These are phyloP conservation scores for Candida lessepsii DNA, from an alignment of 805 yeast species.

Conservation along the genomic window DNA sequence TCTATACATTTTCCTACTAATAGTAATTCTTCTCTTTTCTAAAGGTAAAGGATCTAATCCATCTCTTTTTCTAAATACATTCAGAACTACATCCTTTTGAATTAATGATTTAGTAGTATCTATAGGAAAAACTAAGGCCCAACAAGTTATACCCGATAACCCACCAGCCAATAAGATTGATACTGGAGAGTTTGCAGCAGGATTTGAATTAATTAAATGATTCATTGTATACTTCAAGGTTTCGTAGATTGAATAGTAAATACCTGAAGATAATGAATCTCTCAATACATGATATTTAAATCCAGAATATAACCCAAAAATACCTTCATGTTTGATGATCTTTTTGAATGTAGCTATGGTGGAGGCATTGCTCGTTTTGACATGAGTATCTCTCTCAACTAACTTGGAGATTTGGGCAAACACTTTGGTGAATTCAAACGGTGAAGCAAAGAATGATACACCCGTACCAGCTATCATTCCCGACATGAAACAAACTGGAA, in stretches of 20 bases:
- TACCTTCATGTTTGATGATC: slow-evolving; percentile 59
- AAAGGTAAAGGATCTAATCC: slow-evolving; percentile 44
- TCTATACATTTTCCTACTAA: slow-evolving; percentile 56
- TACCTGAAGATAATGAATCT: slow-evolving; percentile 69
- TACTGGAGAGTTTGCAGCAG: slow-evolving; percentile 27
- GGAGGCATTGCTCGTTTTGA: slow-evolving; percentile 17
- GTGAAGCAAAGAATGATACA: slow-evolving; percentile 69
- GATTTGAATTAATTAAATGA: slow-evolving; percentile 25
- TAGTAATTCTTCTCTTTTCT: slow-evolving; percentile 26
- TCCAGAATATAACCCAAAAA: slow-evolving; percentile 69
- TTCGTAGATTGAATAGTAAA: slow-evolving; percentile 76
- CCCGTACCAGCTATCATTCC: slow-evolving; percentile 69
- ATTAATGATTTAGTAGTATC: slow-evolving; percentile 77
- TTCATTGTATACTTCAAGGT: slow-evolving; percentile 57
- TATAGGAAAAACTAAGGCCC: slow-evolving; percentile 75
- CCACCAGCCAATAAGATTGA: slow-evolving; percentile 65
- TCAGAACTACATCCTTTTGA: slow-evolving; percentile 71
- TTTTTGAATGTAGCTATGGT: slow-evolving; percentile 46
- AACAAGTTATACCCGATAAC: slow-evolving; percentile 68
- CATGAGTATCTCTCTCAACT: slow-evolving; percentile 25
- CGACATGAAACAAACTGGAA: slow-evolving; percentile 48
- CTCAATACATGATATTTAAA: slow-evolving; percentile 63
- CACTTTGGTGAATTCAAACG: slow-evolving; percentile 81
- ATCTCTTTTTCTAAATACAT: slow-evolving; percentile 53
- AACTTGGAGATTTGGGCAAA: slow-evolving; percentile 70